A percentile compares a stretch with the other conserved stretches of the same genome.
Conservation (phyloP, 106 monocot genomes). For the Dioscorea zingiberensis region DNA sequence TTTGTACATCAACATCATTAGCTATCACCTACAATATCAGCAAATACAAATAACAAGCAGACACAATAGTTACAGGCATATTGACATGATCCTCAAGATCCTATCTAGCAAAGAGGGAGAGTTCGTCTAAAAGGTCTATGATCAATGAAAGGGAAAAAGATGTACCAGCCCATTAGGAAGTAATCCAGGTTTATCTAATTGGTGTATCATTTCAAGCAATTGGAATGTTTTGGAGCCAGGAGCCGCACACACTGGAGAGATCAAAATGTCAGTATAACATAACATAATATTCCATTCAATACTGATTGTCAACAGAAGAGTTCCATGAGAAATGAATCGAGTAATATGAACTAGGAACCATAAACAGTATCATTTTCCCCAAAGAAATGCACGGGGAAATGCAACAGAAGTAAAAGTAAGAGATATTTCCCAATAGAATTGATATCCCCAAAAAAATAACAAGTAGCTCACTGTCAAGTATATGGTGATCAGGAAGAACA, state of each 20-base stretch:
- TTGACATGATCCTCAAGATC: too few species aligned
- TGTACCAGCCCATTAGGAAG: constrained; percentile 85
- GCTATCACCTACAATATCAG: constrained; percentile 69
- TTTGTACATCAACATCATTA: constrained; percentile 99
- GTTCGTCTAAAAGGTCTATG: too few species aligned
- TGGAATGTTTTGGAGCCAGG: constrained; percentile 99
- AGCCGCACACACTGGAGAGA: constrained; percentile 94
- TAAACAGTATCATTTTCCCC: too few species aligned
- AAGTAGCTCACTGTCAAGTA: constrained; percentile 89
- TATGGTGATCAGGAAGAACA: constrained; percentile 78
- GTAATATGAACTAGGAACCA: too few species aligned
- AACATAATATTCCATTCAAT: neutral
- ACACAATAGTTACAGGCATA: neutral
- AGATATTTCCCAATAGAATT: too few species aligned
- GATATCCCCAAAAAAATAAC: neutral
- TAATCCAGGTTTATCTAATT: constrained; percentile 50
- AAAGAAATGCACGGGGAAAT: too few species aligned
- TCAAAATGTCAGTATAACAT: constrained; percentile 6
- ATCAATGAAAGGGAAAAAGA: neutral
- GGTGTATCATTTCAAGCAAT: constrained; percentile 96
- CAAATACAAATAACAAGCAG: constrained; percentile 1
- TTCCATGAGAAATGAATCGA: too few species aligned
- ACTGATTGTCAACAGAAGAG: too few species aligned
- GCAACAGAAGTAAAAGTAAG: too few species aligned
- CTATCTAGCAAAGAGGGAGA: too few species aligned